Conservation (phyloP, 2,329 filamentous ascomycete genomes). For the Colletotrichum chlorophyti region DNA sequence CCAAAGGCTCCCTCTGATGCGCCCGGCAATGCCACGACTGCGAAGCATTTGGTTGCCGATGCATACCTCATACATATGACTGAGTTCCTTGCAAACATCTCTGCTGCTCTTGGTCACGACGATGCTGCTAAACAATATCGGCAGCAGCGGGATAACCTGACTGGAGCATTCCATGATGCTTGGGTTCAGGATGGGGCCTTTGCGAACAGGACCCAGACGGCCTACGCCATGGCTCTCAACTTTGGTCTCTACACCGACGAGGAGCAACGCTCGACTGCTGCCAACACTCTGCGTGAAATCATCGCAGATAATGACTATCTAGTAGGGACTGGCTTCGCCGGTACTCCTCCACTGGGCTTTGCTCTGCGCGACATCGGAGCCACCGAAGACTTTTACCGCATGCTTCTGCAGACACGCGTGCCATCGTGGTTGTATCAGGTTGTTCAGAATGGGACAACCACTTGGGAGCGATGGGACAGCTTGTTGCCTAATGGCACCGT, state of each 20-base stretch:
- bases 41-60: conserved; percentile 50
- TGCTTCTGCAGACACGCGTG: conserved; percentile 52
- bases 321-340: conserved; percentile 51
- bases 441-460: conserved; percentile 52
- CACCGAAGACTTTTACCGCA: conserved; percentile 48
- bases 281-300: conserved; percentile 38
- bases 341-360: conserved; percentile 46
- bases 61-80: conserved; percentile 54
- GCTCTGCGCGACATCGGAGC: conserved; percentile 38
- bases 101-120: conserved; percentile 37
- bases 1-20: conserved; percentile 49
- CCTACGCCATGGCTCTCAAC: conserved; percentile 43
- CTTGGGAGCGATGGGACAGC: conserved; percentile 59
- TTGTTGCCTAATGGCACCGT: conserved; percentile 49
- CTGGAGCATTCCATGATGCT: conserved; percentile 36
- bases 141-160: conserved; percentile 31
- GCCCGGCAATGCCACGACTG: conserved; percentile 46
- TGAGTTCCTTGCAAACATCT: conserved; percentile 42
- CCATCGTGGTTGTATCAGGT: conserved; percentile 58
- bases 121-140: conserved; percentile 35
- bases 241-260: conserved; percentile 42
- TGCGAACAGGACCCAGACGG: conserved; percentile 48
- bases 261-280: conserved; percentile 32
- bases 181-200: conserved; percentile 42
- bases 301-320: conserved; percentile 40